phyloP scores from a whole-genome alignment of 192 early-diverging fungal genomes.

The Linnemannia hyalina region DNA sequence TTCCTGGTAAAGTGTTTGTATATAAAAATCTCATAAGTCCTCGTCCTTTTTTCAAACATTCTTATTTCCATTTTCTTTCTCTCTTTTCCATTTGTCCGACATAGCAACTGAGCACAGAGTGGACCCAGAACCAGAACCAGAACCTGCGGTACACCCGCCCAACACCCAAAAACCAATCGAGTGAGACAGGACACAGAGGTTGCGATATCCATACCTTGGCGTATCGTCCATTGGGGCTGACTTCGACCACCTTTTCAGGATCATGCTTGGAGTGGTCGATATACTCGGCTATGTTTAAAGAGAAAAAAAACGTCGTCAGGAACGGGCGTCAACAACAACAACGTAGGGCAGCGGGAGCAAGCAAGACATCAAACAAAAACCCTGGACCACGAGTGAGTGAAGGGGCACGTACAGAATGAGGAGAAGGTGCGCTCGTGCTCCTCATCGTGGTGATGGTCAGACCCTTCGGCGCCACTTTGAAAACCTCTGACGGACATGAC shows the following conservation, averaged over 20 bases:
- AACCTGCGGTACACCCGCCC: neutral
- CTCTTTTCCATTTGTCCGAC: neutral
- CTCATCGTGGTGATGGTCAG: slow-evolving; percentile 47
- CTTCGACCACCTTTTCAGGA: slow-evolving; percentile 69
- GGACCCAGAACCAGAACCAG: no score
- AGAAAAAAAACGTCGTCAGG: neutral
- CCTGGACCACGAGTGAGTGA: neutral
- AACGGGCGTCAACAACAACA: neutral
- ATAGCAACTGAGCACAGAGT: neutral
- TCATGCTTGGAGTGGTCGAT: slow-evolving; percentile 66
- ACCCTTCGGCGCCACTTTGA: slow-evolving; percentile 44
- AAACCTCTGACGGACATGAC: slow-evolving; percentile 28
- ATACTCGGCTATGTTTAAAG: slow-evolving; percentile 38
- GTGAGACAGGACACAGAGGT: neutral
- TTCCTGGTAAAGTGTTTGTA: neutral
- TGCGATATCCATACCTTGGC: slow-evolving; percentile 52
- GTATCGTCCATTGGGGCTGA: slow-evolving; percentile 64
- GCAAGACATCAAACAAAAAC: neutral
- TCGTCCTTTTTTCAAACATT: neutral
- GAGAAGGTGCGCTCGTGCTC: slow-evolving; percentile 40
- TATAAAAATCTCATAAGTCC: neutral
- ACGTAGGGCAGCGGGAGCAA: neutral
- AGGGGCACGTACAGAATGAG: slow-evolving; percentile 33
- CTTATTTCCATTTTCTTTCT: neutral
- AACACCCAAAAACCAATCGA: no score